These are phyloP conservation scores for Cordia subcordata DNA, from an alignment of 257 asterid genomes.

Conservation along the genomic window DNA sequence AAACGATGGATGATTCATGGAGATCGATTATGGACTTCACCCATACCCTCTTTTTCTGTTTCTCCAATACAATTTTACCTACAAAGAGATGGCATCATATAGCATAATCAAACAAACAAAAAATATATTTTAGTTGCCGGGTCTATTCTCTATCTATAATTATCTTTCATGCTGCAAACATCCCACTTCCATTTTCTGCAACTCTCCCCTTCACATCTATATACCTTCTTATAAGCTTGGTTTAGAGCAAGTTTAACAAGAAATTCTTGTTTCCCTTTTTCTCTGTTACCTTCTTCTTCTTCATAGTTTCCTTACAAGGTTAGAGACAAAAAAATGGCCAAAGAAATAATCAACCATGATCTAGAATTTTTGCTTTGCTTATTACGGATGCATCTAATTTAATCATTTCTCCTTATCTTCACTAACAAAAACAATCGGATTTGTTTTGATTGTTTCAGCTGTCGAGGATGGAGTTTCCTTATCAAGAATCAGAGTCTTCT, in stretches of 20 bases:
- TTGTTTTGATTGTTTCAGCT: slow-evolving; percentile 56
- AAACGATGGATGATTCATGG: slow-evolving; percentile 33
- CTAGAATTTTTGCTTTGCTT: slow-evolving; percentile 35
- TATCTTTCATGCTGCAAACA: slow-evolving; percentile 29
- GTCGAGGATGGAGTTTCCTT: slow-evolving; percentile 50
- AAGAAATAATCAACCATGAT: slow-evolving; percentile 20
- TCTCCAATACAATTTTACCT: slow-evolving; percentile 17
- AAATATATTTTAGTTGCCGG: slow-evolving; percentile 26
- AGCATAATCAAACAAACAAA: slow-evolving; percentile 10
- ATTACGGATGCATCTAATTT: slow-evolving; percentile 25
- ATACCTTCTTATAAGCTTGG: slow-evolving; percentile 2
- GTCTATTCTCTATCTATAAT: slow-evolving; percentile 54
- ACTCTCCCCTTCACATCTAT: slow-evolving; percentile 41
- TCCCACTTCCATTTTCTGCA: slow-evolving; percentile 66
- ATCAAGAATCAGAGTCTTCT: slow-evolving; percentile 50
- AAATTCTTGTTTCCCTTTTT: slow-evolving; percentile 8
- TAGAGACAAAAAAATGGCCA: slow-evolving; percentile 9
- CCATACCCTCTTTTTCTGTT: slow-evolving; percentile 20
- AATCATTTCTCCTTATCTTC: slow-evolving; percentile 11
- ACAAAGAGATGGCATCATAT: slow-evolving; percentile 10
- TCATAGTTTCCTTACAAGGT: slow-evolving; percentile 34
- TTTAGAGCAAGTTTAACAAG: too few species aligned
- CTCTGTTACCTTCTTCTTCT: slow-evolving; percentile 9
- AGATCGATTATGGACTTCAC: slow-evolving; percentile 31
- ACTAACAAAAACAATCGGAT: slow-evolving; percentile 15